Evolutionary conservation across 2,329 filamentous ascomycete genomes (phyloP), one percentile per base, ranked within the genome.

Genomic region (Fusarium dimerum): DNA sequence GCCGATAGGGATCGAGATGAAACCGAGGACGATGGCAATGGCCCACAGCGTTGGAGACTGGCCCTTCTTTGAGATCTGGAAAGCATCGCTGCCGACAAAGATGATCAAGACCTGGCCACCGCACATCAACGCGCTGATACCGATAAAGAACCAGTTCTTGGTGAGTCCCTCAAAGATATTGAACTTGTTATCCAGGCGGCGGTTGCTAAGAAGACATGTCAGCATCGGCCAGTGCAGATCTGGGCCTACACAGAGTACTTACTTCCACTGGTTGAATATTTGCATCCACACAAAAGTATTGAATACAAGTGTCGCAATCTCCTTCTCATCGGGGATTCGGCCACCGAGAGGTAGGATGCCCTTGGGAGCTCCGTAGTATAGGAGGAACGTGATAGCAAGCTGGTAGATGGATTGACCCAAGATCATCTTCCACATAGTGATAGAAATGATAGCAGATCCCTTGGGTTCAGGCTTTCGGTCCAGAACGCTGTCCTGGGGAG

Each of bases 261-360:
- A 86, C 84, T 97, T 97, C 82, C 95, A 90, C 68, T 96, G 89
- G 73, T 97, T 97, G 78, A 97, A 97, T 64, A 97, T 95, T 66
- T 97, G 93, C 92, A 97, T 97, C 93, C 93, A 97, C 48, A 97
- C 93, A 68, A 97, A 97, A 0, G 91, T 94, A 77, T 97, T 97
- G 81, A 97, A 97, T 8, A 97, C 89, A 44, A 97, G 80, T 3
- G 92, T 95, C 50, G 85, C 78, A 54, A 95, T 79, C 63, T 89
- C 79, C 1, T 68, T 71, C 1, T 43, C 20, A 0, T 43, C 49
- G 9, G 65, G 67, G 5, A 60, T 67, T 9, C 32, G 32, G 13
- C 76, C 76, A n/a, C 90, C 78, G 34, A 64, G 58, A 6, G 65
- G 67, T 30, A 59, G 55, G 7, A 70, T 62, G 11, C 66, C 34